A percentile compares a stretch with the other conserved stretches of the same genome.
Evolutionary conservation across 345 rosid genomes (phyloP).

Genomic region (Brassica rapa): DNA sequence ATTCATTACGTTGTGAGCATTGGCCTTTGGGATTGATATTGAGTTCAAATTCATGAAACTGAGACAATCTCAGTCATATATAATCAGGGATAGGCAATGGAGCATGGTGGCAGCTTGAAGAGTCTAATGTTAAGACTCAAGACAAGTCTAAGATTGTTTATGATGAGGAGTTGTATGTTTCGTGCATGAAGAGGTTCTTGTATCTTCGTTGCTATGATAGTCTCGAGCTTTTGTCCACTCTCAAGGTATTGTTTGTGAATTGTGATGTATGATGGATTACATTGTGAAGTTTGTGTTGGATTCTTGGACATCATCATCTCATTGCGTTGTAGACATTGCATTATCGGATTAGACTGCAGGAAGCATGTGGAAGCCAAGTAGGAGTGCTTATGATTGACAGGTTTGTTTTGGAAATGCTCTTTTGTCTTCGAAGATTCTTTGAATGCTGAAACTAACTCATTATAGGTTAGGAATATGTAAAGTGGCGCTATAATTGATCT

Average conservation of each 20-base stretch:
- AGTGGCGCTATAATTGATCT: slow-evolving; percentile 5
- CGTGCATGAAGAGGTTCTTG: slow-evolving; percentile 65
- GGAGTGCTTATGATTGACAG: slow-evolving; percentile 76
- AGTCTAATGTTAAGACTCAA: slow-evolving; percentile 8
- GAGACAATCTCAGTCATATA: too few relatives aligned
- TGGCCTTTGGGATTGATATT: neutral
- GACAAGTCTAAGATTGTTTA: slow-evolving; percentile 18
- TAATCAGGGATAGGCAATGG: neutral
- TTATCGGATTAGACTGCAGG: slow-evolving; percentile 51
- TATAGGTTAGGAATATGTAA: neutral
- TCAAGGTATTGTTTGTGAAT: slow-evolving; percentile 65
- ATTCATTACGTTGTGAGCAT: neutral
- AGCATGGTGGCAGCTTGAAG: slow-evolving; percentile 1
- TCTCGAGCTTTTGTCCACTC: slow-evolving; percentile 63
- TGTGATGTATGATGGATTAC: neutral
- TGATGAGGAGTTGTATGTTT: slow-evolving; percentile 53
- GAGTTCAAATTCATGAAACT: neutral
- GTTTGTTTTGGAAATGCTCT: slow-evolving; percentile 32
- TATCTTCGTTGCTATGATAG: slow-evolving; percentile 69
- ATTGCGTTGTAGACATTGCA: slow-evolving; percentile 55
- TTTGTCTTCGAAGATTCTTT: neutral
- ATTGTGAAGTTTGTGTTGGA: slow-evolving; percentile 4
- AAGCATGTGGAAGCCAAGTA: slow-evolving; percentile 48
- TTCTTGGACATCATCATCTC: neutral
- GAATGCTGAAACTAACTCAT: neutral